Base-by-base conservation (phyloP, 768 basidiomycete genomes). In the Pleurotus salmoneostramineus region DNA sequence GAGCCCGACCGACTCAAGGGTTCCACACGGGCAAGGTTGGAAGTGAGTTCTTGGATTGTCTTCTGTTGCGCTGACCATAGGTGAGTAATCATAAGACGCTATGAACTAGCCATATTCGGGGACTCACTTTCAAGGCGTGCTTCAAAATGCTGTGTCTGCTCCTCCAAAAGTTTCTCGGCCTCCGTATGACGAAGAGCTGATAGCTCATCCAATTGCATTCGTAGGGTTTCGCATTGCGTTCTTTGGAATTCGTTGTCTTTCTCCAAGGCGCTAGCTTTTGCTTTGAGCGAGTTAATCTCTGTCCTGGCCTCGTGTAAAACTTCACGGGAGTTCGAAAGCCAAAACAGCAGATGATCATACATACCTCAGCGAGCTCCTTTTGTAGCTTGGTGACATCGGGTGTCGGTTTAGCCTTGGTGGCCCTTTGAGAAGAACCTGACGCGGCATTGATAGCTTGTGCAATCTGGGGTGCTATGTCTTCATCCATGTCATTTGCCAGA, bases 171-270 rank as follows among this genome's bases (percentile, higher is more conserved):
- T 57, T 77, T 71, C 63, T 93, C 89, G 32, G 88, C 72, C 59
- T 91, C 91, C 4, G 89, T 88, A 42, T 75, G 68, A 46, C 88
- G 81, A 42, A 85, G 70, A 35, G 77, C 74, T 54, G 82, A 76
- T 5, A 83, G 66, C 59, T 89, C 83, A 43, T 90, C 81, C 14
- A 91, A 61, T 57, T 87, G 84, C 14, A 73, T 68, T 36, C 75
- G 73, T 1, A 91, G 66, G 27, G 74, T 68, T 33, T 78, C 72
- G 67, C 81, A 45, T 17, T 45, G 44, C 83, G 62, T 4, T 45
- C 17, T 51, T 11, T 51, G 32, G 47, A 58, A 8, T 36, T 43
- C 17, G 35, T 60, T 52, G 27, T 61, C 40, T 12, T 21, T 31
- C 33, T 17, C 1, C 40, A 12, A 46, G 12, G 45, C 43, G 8